Conservation (phyloP, 1,284 basidiomycete species). For the Agroathelia rolfsii region DNA sequence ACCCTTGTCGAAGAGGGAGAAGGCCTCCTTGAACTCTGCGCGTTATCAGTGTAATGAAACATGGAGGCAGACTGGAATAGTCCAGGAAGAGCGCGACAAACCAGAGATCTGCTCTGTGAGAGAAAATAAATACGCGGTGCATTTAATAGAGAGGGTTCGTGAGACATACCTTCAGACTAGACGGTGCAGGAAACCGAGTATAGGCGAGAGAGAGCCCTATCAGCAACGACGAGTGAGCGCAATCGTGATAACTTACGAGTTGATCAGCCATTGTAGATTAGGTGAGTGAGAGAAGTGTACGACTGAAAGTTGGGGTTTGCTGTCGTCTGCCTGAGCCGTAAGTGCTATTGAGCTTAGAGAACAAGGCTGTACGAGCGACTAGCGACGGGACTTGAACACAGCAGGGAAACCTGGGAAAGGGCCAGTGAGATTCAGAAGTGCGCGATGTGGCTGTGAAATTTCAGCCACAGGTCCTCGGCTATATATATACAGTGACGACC, state of each 20-base stretch:
- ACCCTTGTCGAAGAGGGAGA: constrained; percentile 92
- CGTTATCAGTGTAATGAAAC: constrained; percentile 12
- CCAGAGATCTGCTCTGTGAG: constrained; percentile 66
- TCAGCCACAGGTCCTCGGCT: no score
- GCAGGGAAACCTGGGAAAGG: no score
- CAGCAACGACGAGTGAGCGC: constrained; percentile 10
- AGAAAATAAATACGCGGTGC: constrained; percentile 2
- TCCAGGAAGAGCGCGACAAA: constrained; percentile 21
- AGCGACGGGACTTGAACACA: no score
- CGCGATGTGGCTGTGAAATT: no score
- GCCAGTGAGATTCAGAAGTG: no score
- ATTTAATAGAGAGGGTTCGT: constrained; percentile 4
- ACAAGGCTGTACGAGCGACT: no score
- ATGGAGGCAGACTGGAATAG: constrained; percentile 14
- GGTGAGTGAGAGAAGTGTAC: not conserved
- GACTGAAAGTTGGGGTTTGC: not conserved
- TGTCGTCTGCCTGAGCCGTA: no score
- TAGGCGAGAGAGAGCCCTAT: constrained; percentile 8
- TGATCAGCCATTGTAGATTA: constrained; percentile 53
- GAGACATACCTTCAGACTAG: constrained; percentile 57
- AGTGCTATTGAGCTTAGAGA: no score
- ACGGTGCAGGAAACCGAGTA: constrained; percentile 8
- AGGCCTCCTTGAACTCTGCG: constrained; percentile 82
- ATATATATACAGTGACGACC: no score
- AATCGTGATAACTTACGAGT: constrained; percentile 36